Base-by-base conservation (phyloP, 1,284 basidiomycete species). In the Leccinum griseonigrum region DNA sequence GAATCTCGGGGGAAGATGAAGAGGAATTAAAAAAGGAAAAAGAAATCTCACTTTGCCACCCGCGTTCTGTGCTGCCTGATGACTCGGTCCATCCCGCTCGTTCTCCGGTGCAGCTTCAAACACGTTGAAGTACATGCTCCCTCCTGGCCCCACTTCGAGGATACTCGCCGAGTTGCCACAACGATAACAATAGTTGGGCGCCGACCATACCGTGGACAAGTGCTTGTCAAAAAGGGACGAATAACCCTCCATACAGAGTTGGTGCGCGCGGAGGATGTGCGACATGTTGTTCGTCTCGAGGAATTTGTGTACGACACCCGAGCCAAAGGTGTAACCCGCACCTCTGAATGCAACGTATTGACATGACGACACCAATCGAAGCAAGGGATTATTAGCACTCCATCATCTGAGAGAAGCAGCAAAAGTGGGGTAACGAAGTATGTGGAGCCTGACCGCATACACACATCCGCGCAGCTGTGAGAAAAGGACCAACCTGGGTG, bases 181-280 rank as follows among this genome's bases (percentile, higher is more conserved):
- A 50, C 97, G 90, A 76, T 94, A 96, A 74, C 97, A 99, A 74
- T 99, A 99, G 75, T 99, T 99, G 18, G 97, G 97, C 51, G 97
- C 97, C 40, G 91, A 94, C 97, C 97, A 99, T 3, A 99, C 97
- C 0, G 97, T 99, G 29, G 94, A 95, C 54, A 99, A 85, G 68
- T 94, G 90, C 69, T 95, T 92, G 75, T 97, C 94, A 76, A 98
- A 99, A 38, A 98, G 81, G 4, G 96, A 95, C 28, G 91, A 88
- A 76, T 94, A 99, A 2, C 97, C 97, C 78, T 99, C 97, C 97
- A 99, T 98, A 77, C 97, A 99, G 5, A 99, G 85, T 73, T 99
- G 97, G 76, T 99, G 97, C 16, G 97, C 97, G 31, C 97, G 91
- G 14, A 99, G 85, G 68, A 99, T 98, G 74, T 99, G 97, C 43